These are phyloP conservation scores for Raffaelea ambrosiae DNA, from an alignment of 2,329 filamentous ascomycete species.

Conservation along the genomic window DNA sequence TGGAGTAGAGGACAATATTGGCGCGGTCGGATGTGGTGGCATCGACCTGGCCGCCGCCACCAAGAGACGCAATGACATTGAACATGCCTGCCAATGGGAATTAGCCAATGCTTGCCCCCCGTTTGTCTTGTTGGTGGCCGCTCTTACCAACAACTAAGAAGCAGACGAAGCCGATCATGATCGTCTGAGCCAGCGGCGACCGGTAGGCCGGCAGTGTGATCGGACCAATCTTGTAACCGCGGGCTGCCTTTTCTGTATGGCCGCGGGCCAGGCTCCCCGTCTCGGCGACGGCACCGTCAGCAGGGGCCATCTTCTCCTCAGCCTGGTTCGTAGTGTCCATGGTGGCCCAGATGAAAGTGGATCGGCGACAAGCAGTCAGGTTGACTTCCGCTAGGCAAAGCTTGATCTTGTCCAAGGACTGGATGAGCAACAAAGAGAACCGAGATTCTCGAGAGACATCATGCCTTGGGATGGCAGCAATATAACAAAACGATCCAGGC, in stretches of 20 bases:
- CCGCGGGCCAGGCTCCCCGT: conserved; percentile 24
- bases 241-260: conserved; percentile 1
- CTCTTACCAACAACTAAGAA: conserved; percentile 6
- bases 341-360: no score
- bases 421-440: no score
- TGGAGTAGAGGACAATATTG: conserved; percentile 35
- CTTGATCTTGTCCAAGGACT: no score
- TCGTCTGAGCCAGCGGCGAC: neutral
- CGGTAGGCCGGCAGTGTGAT: neutral
- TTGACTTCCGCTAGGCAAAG: no score
- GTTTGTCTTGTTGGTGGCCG: neutral
- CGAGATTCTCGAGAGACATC: no score
- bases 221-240: neutral
- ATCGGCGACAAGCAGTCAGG: no score
- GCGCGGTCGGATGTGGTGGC: conserved; percentile 1
- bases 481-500: no score
- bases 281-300: no score
- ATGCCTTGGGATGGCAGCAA: no score
- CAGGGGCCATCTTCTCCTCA: no score
- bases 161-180: neutral
- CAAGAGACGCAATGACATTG: conserved; percentile 7
- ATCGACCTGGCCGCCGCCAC: conserved; percentile 1
- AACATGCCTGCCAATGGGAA: conserved; percentile 11
- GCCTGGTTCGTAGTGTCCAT: no score
- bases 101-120: conserved; percentile 11